Conservation (phyloP, 192 early-diverging fungal species). For the Cladochytrium replicatum region DNA sequence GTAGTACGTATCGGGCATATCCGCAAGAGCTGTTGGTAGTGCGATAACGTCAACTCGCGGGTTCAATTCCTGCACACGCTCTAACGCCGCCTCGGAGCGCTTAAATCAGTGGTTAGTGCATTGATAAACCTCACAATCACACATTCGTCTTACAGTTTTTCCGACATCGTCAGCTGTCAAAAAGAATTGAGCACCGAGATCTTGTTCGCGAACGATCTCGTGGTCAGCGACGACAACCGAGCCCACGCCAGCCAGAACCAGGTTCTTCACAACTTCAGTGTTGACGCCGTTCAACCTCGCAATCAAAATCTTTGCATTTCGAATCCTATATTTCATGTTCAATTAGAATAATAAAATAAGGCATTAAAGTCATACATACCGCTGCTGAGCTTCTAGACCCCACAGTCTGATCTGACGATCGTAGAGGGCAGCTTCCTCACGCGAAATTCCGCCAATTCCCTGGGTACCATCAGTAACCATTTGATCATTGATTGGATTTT, state of each 20-base stretch:
- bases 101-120: too few species aligned
- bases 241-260: slow-evolving; percentile 82
- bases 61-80: slow-evolving; percentile 61
- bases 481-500: too few species aligned
- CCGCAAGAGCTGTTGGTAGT: slow-evolving; percentile 29
- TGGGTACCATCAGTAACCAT: too few species aligned
- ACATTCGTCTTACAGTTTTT: slow-evolving; percentile 55
- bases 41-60: slow-evolving; percentile 64
- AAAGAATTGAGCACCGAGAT: slow-evolving; percentile 73
- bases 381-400: slow-evolving; percentile 86
- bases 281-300: slow-evolving; percentile 60
- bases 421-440: slow-evolving; percentile 90
- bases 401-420: slow-evolving; percentile 96
- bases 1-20: slow-evolving; percentile 43
- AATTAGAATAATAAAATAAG: slow-evolving; percentile 3
- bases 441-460: too few species aligned
- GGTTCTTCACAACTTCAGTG: slow-evolving; percentile 86
- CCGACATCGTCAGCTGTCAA: slow-evolving; percentile 53
- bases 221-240: slow-evolving; percentile 60
- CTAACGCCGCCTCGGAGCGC: slow-evolving; percentile 54
- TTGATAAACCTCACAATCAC: background rate
- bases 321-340: slow-evolving; percentile 48
- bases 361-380: slow-evolving; percentile 32
- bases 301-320: slow-evolving; percentile 65
- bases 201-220: slow-evolving; percentile 39